Base-by-base conservation (phyloP, 2,329 filamentous ascomycete genomes). In the Fusarium palustre region DNA sequence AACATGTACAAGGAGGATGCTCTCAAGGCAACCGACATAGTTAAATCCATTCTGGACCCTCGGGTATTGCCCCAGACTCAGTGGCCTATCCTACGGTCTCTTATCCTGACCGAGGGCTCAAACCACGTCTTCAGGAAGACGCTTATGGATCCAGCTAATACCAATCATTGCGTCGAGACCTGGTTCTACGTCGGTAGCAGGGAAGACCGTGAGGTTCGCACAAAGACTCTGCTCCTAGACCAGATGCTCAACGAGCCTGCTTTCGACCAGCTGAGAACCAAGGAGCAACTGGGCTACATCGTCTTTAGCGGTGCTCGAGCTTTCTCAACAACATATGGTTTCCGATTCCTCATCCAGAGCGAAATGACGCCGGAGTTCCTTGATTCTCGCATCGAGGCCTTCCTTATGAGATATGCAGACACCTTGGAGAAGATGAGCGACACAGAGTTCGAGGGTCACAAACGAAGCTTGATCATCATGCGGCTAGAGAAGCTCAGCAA, bases 211-310 rank as follows among this genome's bases (percentile, higher is more conserved):
- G 76, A 80, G 8, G 79, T 92, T 15, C 88, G 93, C 22, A 92
- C 94, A 16, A 94, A 92, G 79, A 86, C 92, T 1, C 84, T 97
- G 42, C 85, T 99, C 8, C 86, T 97, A 42, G 91, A 93, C 28
- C 96, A 98, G 79, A 92, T 99, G 81, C 90, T 93, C 0, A 92
- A 97, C 59, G 96, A 99, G 81, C 94, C 94, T 6, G 92, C 92
- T 11, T 99, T 98, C 76, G 93, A 99, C 79, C 94, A 97, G 78
- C 86, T 99, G 10, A 89, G 96, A 50, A 98, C 96, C 43, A 97
- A 98, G 80, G 95, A 99, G 79, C 95, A 99, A 80, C 90, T 99
- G 9, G 96, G 96, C 15, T 99, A 99, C 74, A 92, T 99, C 55
- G 95, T 99, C 1, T 97, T 95, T 80, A 95, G 92, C 49, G 92